Evolutionary conservation across 352 stramenopile species (phyloP).

Genomic region (Phytophthora sojae): DNA sequence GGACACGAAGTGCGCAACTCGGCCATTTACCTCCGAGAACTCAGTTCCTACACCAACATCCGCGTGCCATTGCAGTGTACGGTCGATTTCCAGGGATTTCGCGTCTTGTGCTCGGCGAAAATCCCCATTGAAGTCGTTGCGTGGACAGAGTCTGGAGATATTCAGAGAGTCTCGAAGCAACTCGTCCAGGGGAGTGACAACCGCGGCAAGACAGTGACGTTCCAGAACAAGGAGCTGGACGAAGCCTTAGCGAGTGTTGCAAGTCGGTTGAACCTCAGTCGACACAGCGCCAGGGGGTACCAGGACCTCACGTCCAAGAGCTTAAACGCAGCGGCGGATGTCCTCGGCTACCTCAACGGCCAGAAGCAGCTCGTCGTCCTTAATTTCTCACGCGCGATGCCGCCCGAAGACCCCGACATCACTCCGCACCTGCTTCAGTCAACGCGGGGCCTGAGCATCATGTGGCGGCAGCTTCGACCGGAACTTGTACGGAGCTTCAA

Average conservation of each 20-base stretch:
- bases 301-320: constrained; percentile 90
- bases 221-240: constrained; percentile 85
- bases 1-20: constrained; percentile 87
- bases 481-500: constrained; percentile 73
- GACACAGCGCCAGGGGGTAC: constrained; percentile 85
- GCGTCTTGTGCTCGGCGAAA: constrained; percentile 87
- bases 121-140: constrained; percentile 79
- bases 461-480: constrained; percentile 93
- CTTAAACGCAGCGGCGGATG: constrained; percentile 80
- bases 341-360: constrained; percentile 76
- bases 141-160: constrained; percentile 70
- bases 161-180: constrained; percentile 75
- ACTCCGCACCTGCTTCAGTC: constrained; percentile 81
- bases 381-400: constrained; percentile 90
- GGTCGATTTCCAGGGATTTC: constrained; percentile 91
- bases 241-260: constrained; percentile 66
- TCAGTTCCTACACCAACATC: constrained; percentile 48
- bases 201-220: constrained; percentile 79
- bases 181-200: constrained; percentile 90
- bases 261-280: constrained; percentile 80
- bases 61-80: constrained; percentile 79
- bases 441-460: constrained; percentile 87
- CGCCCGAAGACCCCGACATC: constrained; percentile 85
- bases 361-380: constrained; percentile 73
- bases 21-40: constrained; percentile 70